Evolutionary conservation across 805 yeast genomes (phyloP).

Genomic region (Alloascoidea africana): DNA sequence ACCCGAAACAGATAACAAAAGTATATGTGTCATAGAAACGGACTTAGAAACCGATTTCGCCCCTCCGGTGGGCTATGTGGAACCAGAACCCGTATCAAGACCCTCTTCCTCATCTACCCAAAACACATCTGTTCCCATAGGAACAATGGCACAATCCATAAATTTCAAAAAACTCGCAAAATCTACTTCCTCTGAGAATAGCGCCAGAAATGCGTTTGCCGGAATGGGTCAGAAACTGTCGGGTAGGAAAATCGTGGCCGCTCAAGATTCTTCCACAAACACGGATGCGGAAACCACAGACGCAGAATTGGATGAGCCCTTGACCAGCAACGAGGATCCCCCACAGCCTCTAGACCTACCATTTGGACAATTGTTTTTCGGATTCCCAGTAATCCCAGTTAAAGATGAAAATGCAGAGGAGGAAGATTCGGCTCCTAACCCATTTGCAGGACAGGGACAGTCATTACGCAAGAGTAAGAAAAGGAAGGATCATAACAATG

Average conservation of each 20-base stretch:
- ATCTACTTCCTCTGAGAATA: constrained; percentile 18
- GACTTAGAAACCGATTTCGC: constrained; percentile 96
- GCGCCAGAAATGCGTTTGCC: constrained; percentile 20
- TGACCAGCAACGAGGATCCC: constrained; percentile 32
- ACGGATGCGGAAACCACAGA: constrained; percentile 11
- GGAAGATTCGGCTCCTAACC: constrained; percentile 10
- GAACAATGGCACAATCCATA: constrained; percentile 65
- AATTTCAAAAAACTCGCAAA: constrained; percentile 47
- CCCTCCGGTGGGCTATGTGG: constrained; percentile 97
- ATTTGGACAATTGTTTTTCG: constrained; percentile 81
- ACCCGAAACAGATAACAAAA: constrained; percentile 48
- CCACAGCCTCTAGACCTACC: constrained; percentile 67
- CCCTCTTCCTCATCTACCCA: constrained; percentile 8
- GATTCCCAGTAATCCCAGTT: constrained; percentile 56
- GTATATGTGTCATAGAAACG: constrained; percentile 92
- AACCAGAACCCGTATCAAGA: constrained; percentile 39
- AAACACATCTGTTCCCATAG: constrained; percentile 17
- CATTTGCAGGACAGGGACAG: constrained; percentile 59
- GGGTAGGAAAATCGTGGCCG: constrained; percentile 3
- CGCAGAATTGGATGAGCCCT: constrained; percentile 17
- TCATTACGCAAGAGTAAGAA: constrained; percentile 57
- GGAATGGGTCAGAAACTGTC: constrained; percentile 65
- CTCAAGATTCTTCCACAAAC: constrained; percentile 3
- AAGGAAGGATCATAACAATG: constrained; percentile 42
- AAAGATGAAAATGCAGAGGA: constrained; percentile 22